Base-by-base conservation (phyloP, 2,329 filamentous ascomycete genomes). In the Aspergillus costaricaensis region DNA sequence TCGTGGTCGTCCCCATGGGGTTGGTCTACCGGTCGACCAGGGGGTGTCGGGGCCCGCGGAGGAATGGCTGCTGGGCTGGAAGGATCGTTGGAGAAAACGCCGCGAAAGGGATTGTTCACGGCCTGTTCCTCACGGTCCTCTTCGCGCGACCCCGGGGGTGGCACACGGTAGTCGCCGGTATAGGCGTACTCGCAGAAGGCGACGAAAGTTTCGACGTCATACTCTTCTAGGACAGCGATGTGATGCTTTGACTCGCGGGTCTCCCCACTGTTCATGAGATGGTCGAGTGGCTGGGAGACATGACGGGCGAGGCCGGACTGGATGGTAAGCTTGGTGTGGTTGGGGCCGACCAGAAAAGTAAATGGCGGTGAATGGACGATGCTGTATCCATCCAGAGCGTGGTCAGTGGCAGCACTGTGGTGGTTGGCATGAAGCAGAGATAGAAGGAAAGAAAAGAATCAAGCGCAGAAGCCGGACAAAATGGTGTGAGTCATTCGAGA, bases 181-280 rank as follows among this genome's bases (percentile, higher is more conserved):
- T 83, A 83, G 12, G 80, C 79, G 72, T 79, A 83, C 62, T 83
- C 77, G 62, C 75, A 78, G 64, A 83, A 82, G 2, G 76, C 77
- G 27, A 79, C 71, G 60, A 83, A 83, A 1, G 80, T 82, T 48
- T 79, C 76, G 12, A 80, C 80, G 60, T 82, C 79, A 51, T 81
- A 74, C 4, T 82, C 78, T 54, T 81, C 78, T 59, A 81, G 64
- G 17, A 79, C 72, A 12, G 76, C 79, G 32, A 77, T 74, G 10
- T 75, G 72, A 44, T 78, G 74, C 39, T 72, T 74, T 3, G 79
- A 79, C 63, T 82, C 80, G 39, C 76, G 74, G 54, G 79, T 81
- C 23, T 77, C 70, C 44, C 79, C 78, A 65, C 79, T 79, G 68
- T 78, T 79, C 74, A 83, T 76, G 15, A 83, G 68, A 53, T 76